These are phyloP conservation scores for Candida frijolesensis DNA, from an alignment of 1,139 yeast species.

Conservation along the genomic window DNA sequence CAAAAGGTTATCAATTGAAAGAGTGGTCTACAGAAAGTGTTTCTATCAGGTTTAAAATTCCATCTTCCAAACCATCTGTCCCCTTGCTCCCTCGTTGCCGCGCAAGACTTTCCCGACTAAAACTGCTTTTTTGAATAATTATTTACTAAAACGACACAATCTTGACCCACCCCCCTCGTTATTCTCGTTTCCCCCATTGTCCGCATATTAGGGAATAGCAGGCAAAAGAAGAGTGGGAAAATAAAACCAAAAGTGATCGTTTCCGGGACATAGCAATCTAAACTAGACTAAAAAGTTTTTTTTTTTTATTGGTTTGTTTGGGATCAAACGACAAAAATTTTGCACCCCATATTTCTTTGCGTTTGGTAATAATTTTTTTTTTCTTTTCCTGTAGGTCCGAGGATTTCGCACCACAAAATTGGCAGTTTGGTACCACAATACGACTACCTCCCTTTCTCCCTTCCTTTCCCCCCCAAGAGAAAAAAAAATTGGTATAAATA, in stretches of 20 bases:
- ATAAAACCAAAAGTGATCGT: background rate
- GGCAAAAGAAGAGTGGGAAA: background rate
- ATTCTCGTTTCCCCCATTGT: background rate
- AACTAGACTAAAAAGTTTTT: background rate
- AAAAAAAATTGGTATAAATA: slow-evolving; percentile 1
- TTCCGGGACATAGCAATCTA: slow-evolving; percentile 1
- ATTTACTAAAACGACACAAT: background rate
- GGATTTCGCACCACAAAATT: slow-evolving; percentile 1
- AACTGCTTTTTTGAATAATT: background rate
- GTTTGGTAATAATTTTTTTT: background rate
- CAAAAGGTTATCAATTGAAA: no score
- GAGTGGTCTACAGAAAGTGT: background rate
- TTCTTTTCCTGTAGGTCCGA: slow-evolving; percentile 3
- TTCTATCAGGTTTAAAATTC: background rate
- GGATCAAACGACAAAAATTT: background rate
- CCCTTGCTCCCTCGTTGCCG: background rate
- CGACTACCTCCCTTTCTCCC: background rate
- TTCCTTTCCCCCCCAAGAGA: background rate
- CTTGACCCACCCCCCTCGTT: background rate
- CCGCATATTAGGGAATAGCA: background rate
- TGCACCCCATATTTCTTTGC: slow-evolving; percentile 1
- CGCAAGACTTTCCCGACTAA: background rate
- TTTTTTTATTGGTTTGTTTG: background rate
- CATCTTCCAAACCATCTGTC: background rate
- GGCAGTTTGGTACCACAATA: slow-evolving; percentile 1